Percentiles rank a stretch among this genome's conserved stretches.
Conservation (phyloP, 2,329 filamentous ascomycete genomes). For the Botrytis tulipae region DNA sequence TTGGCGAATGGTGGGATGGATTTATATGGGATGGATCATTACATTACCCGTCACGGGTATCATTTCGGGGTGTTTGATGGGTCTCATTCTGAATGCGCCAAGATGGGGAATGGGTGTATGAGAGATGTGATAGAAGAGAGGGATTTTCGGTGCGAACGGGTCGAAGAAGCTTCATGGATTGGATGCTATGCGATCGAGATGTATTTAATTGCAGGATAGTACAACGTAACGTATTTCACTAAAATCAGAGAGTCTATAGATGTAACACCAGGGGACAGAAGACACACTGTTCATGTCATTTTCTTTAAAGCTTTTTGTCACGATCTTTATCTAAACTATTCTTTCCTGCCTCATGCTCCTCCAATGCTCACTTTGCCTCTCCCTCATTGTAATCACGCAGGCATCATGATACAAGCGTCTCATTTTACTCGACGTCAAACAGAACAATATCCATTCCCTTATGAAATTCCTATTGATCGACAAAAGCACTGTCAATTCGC, state of each 20-base stretch:
- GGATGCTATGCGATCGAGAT: background rate
- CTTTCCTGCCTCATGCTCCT: background rate
- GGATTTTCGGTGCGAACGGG: no score
- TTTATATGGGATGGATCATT: constrained; percentile 63
- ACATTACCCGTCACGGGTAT: constrained; percentile 22
- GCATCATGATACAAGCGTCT: background rate
- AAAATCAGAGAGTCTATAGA: background rate
- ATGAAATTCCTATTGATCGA: background rate
- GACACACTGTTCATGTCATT: background rate
- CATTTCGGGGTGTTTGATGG: constrained; percentile 21
- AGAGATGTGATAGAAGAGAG: background rate
- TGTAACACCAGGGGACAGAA: background rate
- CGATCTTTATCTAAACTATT: background rate
- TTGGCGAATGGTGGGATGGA: constrained; percentile 66
- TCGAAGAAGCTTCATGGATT: background rate
- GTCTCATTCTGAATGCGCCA: constrained; percentile 18
- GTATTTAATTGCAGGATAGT: background rate
- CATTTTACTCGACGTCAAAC: background rate
- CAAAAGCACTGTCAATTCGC: background rate
- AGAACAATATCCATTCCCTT: background rate
- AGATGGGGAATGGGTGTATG: constrained; percentile 1
- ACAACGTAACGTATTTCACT: background rate
- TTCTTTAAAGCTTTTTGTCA: background rate
- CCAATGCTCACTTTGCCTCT: background rate
- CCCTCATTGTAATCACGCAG: background rate